These are phyloP conservation scores for Pachyrhizus erosus DNA, from an alignment of 306 rosid genomes.

Conservation along the genomic window DNA sequence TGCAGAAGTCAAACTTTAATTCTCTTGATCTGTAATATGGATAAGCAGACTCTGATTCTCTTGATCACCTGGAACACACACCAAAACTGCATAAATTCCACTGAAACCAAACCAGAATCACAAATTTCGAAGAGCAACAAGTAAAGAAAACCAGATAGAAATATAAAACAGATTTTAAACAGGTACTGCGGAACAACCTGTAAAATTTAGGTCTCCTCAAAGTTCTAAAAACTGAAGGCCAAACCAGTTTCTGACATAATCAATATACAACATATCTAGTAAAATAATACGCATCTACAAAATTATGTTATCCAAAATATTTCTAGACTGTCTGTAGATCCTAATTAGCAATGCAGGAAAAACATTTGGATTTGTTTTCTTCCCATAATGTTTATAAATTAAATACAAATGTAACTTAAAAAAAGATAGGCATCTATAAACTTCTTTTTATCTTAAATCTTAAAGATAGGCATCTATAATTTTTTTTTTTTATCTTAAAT, in stretches of 20 bases:
- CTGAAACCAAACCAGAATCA: background rate
- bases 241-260: background rate
- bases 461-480: too few relatives aligned
- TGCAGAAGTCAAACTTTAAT: constrained; percentile 62
- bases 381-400: background rate
- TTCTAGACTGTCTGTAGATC: background rate
- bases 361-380: background rate
- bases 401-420: constrained; percentile 9
- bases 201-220: background rate
- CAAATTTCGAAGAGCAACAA: background rate
- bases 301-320: background rate
- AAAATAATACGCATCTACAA: background rate
- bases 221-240: background rate
- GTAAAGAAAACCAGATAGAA: background rate
- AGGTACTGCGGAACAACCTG: background rate
- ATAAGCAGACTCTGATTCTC: constrained; percentile 36
- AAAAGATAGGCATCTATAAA: background rate
- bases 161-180: background rate
- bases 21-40: constrained; percentile 48
- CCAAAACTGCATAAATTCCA: constrained; percentile 37
- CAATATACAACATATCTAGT: background rate
- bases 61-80: constrained; percentile 58
- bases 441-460: too few relatives aligned
- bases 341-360: background rate
- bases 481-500: too few relatives aligned